These are phyloP conservation scores for Dactylorhiza incarnata DNA, from an alignment of 106 monocot genomes.

Conservation along the genomic window DNA sequence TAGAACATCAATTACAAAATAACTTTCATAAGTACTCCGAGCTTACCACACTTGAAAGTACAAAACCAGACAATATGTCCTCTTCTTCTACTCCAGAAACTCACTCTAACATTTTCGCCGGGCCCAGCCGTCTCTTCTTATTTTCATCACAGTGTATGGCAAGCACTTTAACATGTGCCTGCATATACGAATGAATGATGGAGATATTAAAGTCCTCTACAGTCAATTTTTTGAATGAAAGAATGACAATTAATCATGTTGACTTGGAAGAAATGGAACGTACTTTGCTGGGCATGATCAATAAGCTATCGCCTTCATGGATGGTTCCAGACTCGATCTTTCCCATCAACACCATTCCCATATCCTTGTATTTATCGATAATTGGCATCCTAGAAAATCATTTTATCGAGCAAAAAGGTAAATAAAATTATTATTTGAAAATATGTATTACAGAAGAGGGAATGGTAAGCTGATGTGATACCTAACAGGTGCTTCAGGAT, in stretches of 20 bases:
- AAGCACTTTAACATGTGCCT: constrained; percentile 86
- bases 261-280: neutral
- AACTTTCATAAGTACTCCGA: neutral
- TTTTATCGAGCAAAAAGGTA: neutral
- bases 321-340: constrained; percentile 94
- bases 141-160: constrained; percentile 70
- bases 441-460: neutral
- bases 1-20: neutral
- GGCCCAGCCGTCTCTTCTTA: constrained; percentile 65
- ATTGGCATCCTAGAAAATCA: constrained; percentile 72
- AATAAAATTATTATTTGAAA: constrained; percentile 4
- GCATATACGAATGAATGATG: constrained; percentile 2
- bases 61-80: constrained; percentile 89
- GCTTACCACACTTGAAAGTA: constrained; percentile 82
- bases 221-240: neutral
- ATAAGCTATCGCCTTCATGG: constrained; percentile 69
- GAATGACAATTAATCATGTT: neutral
- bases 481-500: constrained; percentile 82
- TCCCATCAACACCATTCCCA: constrained; percentile 98
- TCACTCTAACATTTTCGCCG: constrained; percentile 83
- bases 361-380: constrained; percentile 97
- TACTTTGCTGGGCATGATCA: constrained; percentile 96
- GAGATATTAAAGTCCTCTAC: neutral
- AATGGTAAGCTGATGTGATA: constrained; percentile 6
- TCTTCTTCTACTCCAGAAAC: constrained; percentile 89